Conservation (phyloP, 2,329 filamentous ascomycete genomes). For the Hypoxylon sp. region DNA sequence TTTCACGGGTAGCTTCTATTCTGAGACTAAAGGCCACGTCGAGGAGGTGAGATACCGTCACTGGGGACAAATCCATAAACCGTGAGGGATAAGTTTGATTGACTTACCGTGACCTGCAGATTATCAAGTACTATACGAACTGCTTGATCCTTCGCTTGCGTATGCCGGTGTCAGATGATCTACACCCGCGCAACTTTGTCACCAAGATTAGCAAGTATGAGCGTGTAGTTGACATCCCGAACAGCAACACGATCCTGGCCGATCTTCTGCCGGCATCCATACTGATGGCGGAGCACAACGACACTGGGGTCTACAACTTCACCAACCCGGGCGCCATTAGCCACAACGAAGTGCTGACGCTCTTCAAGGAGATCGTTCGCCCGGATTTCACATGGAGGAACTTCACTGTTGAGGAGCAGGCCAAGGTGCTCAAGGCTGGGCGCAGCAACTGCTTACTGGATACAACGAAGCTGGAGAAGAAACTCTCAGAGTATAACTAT, state of each 20-base stretch:
- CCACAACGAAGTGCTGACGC: conserved; percentile 76
- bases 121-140: conserved; percentile 74
- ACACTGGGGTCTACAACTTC: conserved; percentile 78
- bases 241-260: conserved; percentile 76
- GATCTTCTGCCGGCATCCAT: conserved; percentile 75
- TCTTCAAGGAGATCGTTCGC: conserved; percentile 75
- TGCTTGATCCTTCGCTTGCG: conserved; percentile 75
- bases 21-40: conserved; percentile 75
- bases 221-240: conserved; percentile 76
- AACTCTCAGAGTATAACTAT: conserved; percentile 72
- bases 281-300: conserved; percentile 71
- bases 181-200: conserved; percentile 77
- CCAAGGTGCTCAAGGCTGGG: conserved; percentile 76
- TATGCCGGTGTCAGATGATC: conserved; percentile 78
- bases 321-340: conserved; percentile 79
- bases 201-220: conserved; percentile 78
- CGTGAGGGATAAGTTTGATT: conserved; percentile 21
- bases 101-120: conserved; percentile 56
- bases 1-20: conserved; percentile 78
- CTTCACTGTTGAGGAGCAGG: conserved; percentile 76
- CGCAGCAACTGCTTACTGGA: conserved; percentile 77
- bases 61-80: neutral
- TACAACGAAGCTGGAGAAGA: conserved; percentile 71
- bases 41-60: conserved; percentile 66
- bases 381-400: conserved; percentile 75